Conservation (phyloP, 768 basidiomycete species). For the Podaxis sp. region DNA sequence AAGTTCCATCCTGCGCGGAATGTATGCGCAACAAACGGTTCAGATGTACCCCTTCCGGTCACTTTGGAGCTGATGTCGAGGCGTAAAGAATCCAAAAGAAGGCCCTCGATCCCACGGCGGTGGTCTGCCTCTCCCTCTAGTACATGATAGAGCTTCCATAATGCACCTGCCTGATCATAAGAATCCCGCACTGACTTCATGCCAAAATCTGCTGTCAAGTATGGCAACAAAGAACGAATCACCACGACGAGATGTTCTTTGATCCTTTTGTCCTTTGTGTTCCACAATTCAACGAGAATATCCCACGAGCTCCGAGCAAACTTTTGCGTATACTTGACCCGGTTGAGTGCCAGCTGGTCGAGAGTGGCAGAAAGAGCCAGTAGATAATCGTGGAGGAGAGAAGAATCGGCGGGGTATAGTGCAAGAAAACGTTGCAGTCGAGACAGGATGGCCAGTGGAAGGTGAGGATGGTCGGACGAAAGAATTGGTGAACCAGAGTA, state of each 20-base stretch:
- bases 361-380: constrained; percentile 67
- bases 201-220: constrained; percentile 43
- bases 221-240: constrained; percentile 72
- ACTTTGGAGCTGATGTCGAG: constrained; percentile 42
- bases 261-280: constrained; percentile 68
- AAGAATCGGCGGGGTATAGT: constrained; percentile 69
- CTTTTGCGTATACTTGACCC: constrained; percentile 50
- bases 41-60: constrained; percentile 20
- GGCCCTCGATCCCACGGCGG: constrained; percentile 62
- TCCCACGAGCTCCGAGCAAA: constrained; percentile 69
- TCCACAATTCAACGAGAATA: constrained; percentile 69
- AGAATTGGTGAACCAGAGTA: constrained; percentile 61
- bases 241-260: constrained; percentile 83
- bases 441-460: constrained; percentile 54
- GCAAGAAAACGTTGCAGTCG: constrained; percentile 57
- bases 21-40: constrained; percentile 60
- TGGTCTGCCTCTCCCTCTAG: constrained; percentile 64
- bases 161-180: constrained; percentile 44
- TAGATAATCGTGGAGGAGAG: constrained; percentile 77
- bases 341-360: constrained; percentile 78
- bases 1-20: constrained; percentile 79
- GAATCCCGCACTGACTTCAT: constrained; percentile 21
- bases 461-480: constrained; percentile 31
- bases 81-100: constrained; percentile 67
- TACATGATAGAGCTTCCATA: constrained; percentile 52